phyloP scores from a whole-genome alignment of 108 stramenopile species.

The Mediolabrus comicus region DNA sequence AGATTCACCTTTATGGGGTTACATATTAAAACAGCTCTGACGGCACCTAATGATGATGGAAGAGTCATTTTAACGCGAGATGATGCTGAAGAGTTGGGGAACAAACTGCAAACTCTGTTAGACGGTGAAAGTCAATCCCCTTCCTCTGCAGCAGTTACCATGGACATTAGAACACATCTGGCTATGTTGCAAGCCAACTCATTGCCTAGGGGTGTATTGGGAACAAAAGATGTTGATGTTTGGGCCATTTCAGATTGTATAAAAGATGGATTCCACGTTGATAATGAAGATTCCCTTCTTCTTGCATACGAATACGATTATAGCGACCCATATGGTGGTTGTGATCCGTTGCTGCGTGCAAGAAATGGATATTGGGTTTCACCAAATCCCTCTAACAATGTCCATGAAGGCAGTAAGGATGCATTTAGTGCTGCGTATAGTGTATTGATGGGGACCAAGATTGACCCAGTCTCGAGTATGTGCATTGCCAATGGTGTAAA shows the following conservation, averaged over 20 bases:
- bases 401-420: not conserved
- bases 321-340: conserved; percentile 26
- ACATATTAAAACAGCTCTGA: conserved; percentile 2
- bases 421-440: conserved; percentile 26
- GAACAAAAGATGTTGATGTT: conserved; percentile 11
- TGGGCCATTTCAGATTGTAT: conserved; percentile 29
- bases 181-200: conserved; percentile 40
- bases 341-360: conserved; percentile 32
- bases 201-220: conserved; percentile 23
- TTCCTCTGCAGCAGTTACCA: conserved; percentile 16
- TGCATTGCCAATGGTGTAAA: conserved; percentile 22
- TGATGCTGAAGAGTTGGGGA: conserved; percentile 21
- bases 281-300: conserved; percentile 9
- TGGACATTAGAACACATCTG: conserved; percentile 31
- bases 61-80: conserved; percentile 12
- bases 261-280: conserved; percentile 13
- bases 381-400: not conserved
- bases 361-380: conserved; percentile 17
- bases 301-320: conserved; percentile 36
- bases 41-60: conserved; percentile 2
- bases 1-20: conserved; percentile 20
- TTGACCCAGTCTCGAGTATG: conserved; percentile 11
- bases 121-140: conserved; percentile 3
- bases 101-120: conserved; percentile 16
- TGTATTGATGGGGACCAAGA: conserved; percentile 9